Evolutionary conservation across 2,329 filamentous ascomycete genomes (phyloP), one percentile per base, ranked within the genome.

Genomic region (Ascochyta rabiei): DNA sequence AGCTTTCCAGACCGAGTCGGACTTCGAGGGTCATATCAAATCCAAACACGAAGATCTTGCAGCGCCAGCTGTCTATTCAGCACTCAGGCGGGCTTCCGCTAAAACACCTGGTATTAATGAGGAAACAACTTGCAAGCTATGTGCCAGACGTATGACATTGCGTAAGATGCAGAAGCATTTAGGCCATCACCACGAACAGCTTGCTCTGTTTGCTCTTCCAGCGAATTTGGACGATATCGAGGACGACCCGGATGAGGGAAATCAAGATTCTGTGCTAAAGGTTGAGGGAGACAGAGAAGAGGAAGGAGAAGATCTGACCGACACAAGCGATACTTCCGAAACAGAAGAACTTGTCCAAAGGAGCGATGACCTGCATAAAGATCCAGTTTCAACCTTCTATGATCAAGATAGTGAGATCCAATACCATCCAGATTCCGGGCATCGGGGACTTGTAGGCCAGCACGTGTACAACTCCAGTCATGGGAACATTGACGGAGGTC

Each of bases 141-240:
- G 64, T 28, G 6, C 34, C 8, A 55, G 53, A 24, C 5, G 6
- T 10, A 62, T 64, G 53, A 49, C 54, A 5, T 33, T 64, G 4
- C 31, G 50, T 1, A 35, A 21, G 4, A 26, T 68, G 3, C 57
- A 63, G 18, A 64, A 59, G 33, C 66, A 70, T 23, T 15, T 69
- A 5, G 63, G 59, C 8, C 53, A 49, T 26, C 64, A 70, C 43
- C 60, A 67, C 21, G 59, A 70, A 30, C 61, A 70, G 34, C 48
- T 69, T 3, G 60, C 67, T 1, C 54, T 70, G 3, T 69, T 68
- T 48, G 62, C 63, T 12, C 46, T 68, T 30, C 65, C 65, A 10
- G 30, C 46, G 10, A 61, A 58, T 40, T 34, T 63, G 8, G 58
- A 64, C 2, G 48, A 47, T 1, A 62, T 58, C 2, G 61, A 62